These are phyloP conservation scores for Jackrogersella multiformis DNA, from an alignment of 495 filamentous ascomycete species.

Conservation along the genomic window DNA sequence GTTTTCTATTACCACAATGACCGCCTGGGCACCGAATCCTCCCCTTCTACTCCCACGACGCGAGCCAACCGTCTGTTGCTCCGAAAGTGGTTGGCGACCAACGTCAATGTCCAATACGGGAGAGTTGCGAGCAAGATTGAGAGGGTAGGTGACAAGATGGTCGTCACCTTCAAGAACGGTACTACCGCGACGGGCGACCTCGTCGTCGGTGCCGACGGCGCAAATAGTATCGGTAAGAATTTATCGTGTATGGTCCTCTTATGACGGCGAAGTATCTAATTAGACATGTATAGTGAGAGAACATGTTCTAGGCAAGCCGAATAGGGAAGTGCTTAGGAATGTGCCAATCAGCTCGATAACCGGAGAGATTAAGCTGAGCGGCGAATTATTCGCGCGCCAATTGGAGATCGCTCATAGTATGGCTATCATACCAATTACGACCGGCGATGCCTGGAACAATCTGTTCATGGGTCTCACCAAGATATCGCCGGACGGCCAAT, in stretches of 20 bases:
- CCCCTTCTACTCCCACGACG: constrained; percentile 27
- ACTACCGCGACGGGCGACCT: constrained; percentile 38
- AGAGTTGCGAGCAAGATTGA: constrained; percentile 37
- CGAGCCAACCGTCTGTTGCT: constrained; percentile 41
- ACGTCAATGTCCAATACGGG: constrained; percentile 42
- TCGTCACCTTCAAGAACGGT: constrained; percentile 42
- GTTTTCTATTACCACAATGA: constrained; percentile 42
- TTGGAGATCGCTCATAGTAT: constrained; percentile 44
- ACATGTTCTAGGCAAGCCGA: constrained; percentile 49
- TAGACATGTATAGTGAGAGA: constrained; percentile 31
- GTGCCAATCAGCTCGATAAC: constrained; percentile 42
- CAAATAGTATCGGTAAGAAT: constrained; percentile 48
- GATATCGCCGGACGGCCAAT: constrained; percentile 28
- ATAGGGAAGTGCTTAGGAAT: constrained; percentile 31
- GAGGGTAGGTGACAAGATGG: constrained; percentile 36
- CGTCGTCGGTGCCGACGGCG: constrained; percentile 44
- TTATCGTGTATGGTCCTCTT: not conserved
- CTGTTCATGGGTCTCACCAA: constrained; percentile 40
- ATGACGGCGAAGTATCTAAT: constrained; percentile 3
- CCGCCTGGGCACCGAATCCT: constrained; percentile 38
- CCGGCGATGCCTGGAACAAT: constrained; percentile 31
- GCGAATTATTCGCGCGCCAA: constrained; percentile 39
- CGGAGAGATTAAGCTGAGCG: constrained; percentile 38
- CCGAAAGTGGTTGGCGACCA: constrained; percentile 39
- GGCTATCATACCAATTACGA: constrained; percentile 35